Evolutionary conservation across 1,284 basidiomycete genomes (phyloP), one percentile per base, ranked within the genome.

Genomic region (Wolfiporia cocos): DNA sequence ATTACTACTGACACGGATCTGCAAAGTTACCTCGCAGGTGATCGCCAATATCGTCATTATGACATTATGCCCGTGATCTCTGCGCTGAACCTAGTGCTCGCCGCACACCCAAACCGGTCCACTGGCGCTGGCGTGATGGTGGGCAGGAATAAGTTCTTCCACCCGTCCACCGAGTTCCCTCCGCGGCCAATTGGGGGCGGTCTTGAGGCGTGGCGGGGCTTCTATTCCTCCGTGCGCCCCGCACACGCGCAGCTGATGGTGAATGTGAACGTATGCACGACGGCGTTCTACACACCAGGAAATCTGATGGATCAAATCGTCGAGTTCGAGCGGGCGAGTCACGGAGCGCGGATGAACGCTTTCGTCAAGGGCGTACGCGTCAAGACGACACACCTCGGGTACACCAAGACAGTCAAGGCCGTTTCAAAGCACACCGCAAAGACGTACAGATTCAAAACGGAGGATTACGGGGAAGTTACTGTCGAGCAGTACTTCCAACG

Each of bases 251-350:
- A 84, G 48, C 66, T 89, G 23, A 82, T 86, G 81, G 80, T 87
- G 23, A 88, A 89, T 51, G 77, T 89, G 42, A 86, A 88, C 47
- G 80, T 80, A 2, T 84, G 81, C 54, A 84, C 82, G 14, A 85
- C 85, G 0, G 84, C 84, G 2, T 89, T 89, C 55, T 86, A 88
- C 54, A 70, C 58, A 3, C 68, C 75, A 1, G 75, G 76, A 11
- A 84, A 81, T 49, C 66, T 88, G 3, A 79, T 74, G 0, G 59
- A 69, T 2, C 74, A 76, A 0, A 67, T 87, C 65, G 49, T 60
- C 0, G 69, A 72, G 22, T 86, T 84, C 54, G 54, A 53, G 30
- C 53, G 60, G 6, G 65, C 71, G 7, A 74, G 68, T 41, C 80
- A 75, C 48, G 73, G 74, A 1, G 75, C 73, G 3, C 70, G 71